Percentiles rank a stretch among this genome's conserved stretches.
Conservation (phyloP, 2,329 filamentous ascomycete genomes). For the Karstenula rhodostoma region DNA sequence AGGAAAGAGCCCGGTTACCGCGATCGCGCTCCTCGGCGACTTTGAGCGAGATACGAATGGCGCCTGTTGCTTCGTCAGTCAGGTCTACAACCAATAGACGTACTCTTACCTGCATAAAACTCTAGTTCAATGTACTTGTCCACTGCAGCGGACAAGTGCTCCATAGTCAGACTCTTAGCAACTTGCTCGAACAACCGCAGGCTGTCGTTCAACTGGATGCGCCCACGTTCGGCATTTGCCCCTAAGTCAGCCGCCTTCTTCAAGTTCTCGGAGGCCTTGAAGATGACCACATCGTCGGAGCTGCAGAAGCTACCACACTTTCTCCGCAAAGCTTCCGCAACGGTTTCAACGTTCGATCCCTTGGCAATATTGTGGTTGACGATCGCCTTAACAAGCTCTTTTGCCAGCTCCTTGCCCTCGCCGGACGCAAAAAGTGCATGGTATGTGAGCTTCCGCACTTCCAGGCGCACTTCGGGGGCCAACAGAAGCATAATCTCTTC, state of each 20-base stretch:
- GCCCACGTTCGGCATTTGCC: conserved; percentile 76
- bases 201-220: conserved; percentile 86
- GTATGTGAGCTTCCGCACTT: conserved; percentile 81
- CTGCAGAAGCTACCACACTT: conserved; percentile 98
- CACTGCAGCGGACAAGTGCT: conserved; percentile 80
- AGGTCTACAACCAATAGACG: neutral
- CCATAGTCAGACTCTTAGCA: conserved; percentile 79
- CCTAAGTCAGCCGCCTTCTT: conserved; percentile 86
- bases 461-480: conserved; percentile 70
- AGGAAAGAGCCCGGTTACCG: conserved; percentile 82
- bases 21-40: conserved; percentile 88
- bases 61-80: conserved; percentile 56
- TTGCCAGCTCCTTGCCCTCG: conserved; percentile 86
- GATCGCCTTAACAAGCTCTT: conserved; percentile 94
- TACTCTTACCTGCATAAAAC: conserved; percentile 76
- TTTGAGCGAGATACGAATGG: conserved; percentile 83
- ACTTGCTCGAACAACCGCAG: conserved; percentile 88
- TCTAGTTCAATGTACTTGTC: conserved; percentile 80
- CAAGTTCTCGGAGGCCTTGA: conserved; percentile 95
- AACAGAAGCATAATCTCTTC: conserved; percentile 85
- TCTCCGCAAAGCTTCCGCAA: conserved; percentile 90
- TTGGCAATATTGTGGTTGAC: conserved; percentile 98
- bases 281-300: conserved; percentile 94
- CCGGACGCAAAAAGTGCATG: conserved; percentile 84
- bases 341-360: conserved; percentile 95